phyloP scores from a whole-genome alignment of 257 asterid species.

The Scutellaria barbata region DNA sequence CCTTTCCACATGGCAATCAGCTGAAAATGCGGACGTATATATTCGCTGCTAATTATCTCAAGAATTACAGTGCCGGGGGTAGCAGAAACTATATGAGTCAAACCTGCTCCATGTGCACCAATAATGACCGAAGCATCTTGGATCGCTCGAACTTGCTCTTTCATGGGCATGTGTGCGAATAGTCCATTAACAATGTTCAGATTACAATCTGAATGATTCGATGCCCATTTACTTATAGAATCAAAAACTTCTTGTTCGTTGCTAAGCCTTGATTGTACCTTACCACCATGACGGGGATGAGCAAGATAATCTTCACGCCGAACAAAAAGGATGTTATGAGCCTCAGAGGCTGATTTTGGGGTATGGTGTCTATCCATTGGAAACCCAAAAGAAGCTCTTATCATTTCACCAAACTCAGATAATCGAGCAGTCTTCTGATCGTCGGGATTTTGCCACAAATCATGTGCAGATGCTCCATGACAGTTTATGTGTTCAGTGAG shows the following conservation, averaged over 20 bases:
- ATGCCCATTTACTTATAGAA: constrained; percentile 63
- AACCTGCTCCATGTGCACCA: constrained; percentile 99
- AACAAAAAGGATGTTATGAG: constrained; percentile 78
- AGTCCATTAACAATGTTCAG: constrained; percentile 71
- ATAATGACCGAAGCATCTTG: constrained; percentile 83
- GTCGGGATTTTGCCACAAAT: constrained; percentile 69
- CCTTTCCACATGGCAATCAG: constrained; percentile 94
- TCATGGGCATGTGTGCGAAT: constrained; percentile 97
- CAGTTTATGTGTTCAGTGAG: constrained; percentile 67
- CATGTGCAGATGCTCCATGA: constrained; percentile 72
- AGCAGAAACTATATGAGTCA: constrained; percentile 89
- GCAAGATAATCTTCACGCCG: constrained; percentile 94
- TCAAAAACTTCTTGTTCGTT: constrained; percentile 80
- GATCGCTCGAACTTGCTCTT: constrained; percentile 89
- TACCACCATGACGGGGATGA: constrained; percentile 94
- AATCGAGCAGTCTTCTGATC: constrained; percentile 74
- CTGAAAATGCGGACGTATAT: constrained; percentile 78
- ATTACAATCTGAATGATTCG: constrained; percentile 54
- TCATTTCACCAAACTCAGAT: constrained; percentile 97
- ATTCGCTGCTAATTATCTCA: constrained; percentile 83
- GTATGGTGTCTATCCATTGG: constrained; percentile 57
- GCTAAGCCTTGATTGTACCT: constrained; percentile 86
- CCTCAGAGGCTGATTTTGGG: constrained; percentile 41
- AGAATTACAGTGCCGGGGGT: constrained; percentile 58
- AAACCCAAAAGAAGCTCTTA: constrained; percentile 77